Conservation (phyloP, 805 yeast species). For the Metschnikowia drakensbergensis region DNA sequence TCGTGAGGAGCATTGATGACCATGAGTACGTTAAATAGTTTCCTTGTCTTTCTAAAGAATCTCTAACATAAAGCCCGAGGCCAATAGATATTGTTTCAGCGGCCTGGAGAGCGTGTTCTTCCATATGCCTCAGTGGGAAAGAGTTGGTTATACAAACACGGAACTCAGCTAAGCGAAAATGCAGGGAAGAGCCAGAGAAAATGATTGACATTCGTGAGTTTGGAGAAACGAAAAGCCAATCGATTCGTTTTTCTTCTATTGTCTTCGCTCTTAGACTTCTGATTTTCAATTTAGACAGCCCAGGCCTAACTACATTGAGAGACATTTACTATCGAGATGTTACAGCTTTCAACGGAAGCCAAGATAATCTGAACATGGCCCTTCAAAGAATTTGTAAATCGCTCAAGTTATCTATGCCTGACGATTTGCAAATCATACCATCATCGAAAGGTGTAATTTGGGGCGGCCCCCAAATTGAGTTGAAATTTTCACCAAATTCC, state of each 20-base stretch:
- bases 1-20: not conserved
- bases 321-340: slow-evolving; percentile 18
- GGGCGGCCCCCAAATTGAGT: slow-evolving; percentile 9
- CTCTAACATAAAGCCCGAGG: not conserved
- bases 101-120: not conserved
- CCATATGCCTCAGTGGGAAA: slow-evolving; percentile 1
- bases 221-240: slow-evolving; percentile 9
- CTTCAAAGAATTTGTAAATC: slow-evolving; percentile 7
- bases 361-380: slow-evolving; percentile 10
- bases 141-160: not conserved
- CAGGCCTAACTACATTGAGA: slow-evolving; percentile 12
- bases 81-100: not conserved
- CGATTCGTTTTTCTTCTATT: slow-evolving; percentile 9
- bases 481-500: slow-evolving; percentile 2
- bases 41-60: not conserved
- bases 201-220: slow-evolving; percentile 7
- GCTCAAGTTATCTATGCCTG: slow-evolving; percentile 3
- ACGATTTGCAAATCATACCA: slow-evolving; percentile 10
- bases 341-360: slow-evolving; percentile 14
- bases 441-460: slow-evolving; percentile 17
- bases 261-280: slow-evolving; percentile 9
- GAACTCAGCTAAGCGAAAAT: not conserved
- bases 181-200: not conserved
- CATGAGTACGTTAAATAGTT: not conserved
- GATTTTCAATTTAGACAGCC: slow-evolving; percentile 6